These are phyloP conservation scores for Lipomyces orientalis DNA, from an alignment of 805 yeast genomes.

Conservation along the genomic window DNA sequence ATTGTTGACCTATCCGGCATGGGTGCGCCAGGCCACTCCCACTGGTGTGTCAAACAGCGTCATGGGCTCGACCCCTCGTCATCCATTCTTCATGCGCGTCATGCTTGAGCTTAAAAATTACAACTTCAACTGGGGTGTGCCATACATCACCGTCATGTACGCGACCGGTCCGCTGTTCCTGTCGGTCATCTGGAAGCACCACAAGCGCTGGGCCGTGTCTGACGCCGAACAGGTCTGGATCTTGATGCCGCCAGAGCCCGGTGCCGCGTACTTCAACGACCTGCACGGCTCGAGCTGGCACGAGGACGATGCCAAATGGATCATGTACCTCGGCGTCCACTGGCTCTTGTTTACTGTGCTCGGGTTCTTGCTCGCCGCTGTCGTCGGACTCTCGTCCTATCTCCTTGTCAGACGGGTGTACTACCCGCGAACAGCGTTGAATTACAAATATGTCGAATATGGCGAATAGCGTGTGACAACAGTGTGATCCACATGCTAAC, in stretches of 20 bases:
- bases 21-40: slow-evolving; percentile 84
- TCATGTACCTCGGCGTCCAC: slow-evolving; percentile 75
- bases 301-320: slow-evolving; percentile 79
- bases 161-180: slow-evolving; percentile 91
- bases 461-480: background rate
- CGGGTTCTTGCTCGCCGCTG: slow-evolving; percentile 63
- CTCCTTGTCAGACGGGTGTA: slow-evolving; percentile 25
- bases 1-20: slow-evolving; percentile 78
- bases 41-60: slow-evolving; percentile 93
- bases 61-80: slow-evolving; percentile 86
- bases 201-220: slow-evolving; percentile 69
- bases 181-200: slow-evolving; percentile 85
- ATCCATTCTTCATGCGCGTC: slow-evolving; percentile 79
- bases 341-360: slow-evolving; percentile 70
- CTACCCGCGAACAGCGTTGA: slow-evolving; percentile 6
- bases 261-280: slow-evolving; percentile 71
- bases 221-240: slow-evolving; percentile 70
- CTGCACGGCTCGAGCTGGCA: slow-evolving; percentile 93
- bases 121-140: slow-evolving; percentile 79
- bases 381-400: slow-evolving; percentile 31
- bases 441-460: slow-evolving; percentile 25
- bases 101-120: slow-evolving; percentile 66
- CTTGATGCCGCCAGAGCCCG: slow-evolving; percentile 62
- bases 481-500: background rate
- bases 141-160: slow-evolving; percentile 90